These are phyloP conservation scores for Dictyostelium capitatum DNA, from an alignment of 78 protist genomes.

Conservation along the genomic window DNA sequence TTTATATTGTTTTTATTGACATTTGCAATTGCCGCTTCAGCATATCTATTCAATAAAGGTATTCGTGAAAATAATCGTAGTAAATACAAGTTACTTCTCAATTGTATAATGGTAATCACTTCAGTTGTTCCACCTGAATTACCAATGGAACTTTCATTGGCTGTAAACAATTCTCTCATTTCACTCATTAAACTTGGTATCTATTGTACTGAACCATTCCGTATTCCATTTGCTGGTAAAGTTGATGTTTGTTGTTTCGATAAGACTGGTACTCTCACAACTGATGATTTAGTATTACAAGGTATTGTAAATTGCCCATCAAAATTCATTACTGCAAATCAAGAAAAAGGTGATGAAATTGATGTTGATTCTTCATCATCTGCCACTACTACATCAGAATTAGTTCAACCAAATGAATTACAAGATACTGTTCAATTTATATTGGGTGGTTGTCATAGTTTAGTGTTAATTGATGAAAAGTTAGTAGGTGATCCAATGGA, in stretches of 20 bases:
- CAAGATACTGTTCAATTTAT: conserved; percentile 12
- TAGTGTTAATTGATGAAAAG: conserved; percentile 63
- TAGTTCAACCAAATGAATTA: conserved; percentile 1
- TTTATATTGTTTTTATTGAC: conserved; percentile 94
- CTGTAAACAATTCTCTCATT: conserved; percentile 92
- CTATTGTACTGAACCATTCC: conserved; percentile 99
- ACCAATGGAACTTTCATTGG: conserved; percentile 99
- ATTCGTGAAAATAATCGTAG: conserved; percentile 62
- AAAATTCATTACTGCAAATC: neutral
- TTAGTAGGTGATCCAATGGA: conserved; percentile 99
- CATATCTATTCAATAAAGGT: conserved; percentile 88
- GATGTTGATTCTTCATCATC: neutral
- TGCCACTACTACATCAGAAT: neutral
- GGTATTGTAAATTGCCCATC: conserved; percentile 86
- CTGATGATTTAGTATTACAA: conserved; percentile 91
- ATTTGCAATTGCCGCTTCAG: conserved; percentile 95
- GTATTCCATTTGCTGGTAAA: conserved; percentile 99
- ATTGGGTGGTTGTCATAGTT: conserved; percentile 95
- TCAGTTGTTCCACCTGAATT: conserved; percentile 99
- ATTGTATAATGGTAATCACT: conserved; percentile 96
- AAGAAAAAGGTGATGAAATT: neutral
- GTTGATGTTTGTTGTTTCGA: conserved; percentile 98
- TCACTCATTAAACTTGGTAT: conserved; percentile 86
- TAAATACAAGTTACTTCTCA: conserved; percentile 91
- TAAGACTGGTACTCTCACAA: conserved; percentile 99